Evolutionary conservation across 1,284 basidiomycete species (phyloP).

Genomic region (Termitomyces sp.): DNA sequence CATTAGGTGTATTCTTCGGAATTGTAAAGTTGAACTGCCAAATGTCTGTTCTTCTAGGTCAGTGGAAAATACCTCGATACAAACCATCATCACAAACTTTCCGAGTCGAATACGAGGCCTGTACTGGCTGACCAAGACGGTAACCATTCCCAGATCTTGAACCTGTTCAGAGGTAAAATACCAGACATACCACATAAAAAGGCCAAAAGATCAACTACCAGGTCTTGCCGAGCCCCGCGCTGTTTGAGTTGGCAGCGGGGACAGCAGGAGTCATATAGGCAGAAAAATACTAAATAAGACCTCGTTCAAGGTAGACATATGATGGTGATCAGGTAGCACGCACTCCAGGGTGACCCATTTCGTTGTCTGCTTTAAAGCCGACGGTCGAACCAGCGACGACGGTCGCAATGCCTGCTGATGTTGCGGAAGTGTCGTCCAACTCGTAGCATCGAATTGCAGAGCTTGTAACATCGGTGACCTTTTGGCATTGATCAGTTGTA

Average conservation of each 20-base stretch:
- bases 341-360: constrained; percentile 37
- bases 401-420: constrained; percentile 34
- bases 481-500: neutral
- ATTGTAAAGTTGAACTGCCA: constrained; percentile 38
- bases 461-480: constrained; percentile 41
- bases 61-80: neutral
- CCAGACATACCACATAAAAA: neutral
- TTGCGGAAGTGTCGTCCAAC: constrained; percentile 32
- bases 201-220: constrained; percentile 25
- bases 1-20: constrained; percentile 27
- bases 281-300: constrained; percentile 17
- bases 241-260: constrained; percentile 36
- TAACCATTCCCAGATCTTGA: constrained; percentile 43
- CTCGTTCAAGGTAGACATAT: neutral
- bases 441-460: constrained; percentile 44
- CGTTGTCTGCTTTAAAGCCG: constrained; percentile 29
- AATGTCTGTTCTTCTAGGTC: constrained; percentile 22
- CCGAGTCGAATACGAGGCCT: constrained; percentile 33
- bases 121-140: constrained; percentile 31
- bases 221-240: constrained; percentile 37
- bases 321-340: constrained; percentile 6
- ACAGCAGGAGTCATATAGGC: constrained; percentile 41
- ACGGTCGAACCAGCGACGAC: constrained; percentile 36
- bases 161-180: constrained; percentile 20
- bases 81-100: constrained; percentile 24